These are phyloP conservation scores for Teunomyces tritomae DNA, from an alignment of 805 yeast species.

Conservation along the genomic window DNA sequence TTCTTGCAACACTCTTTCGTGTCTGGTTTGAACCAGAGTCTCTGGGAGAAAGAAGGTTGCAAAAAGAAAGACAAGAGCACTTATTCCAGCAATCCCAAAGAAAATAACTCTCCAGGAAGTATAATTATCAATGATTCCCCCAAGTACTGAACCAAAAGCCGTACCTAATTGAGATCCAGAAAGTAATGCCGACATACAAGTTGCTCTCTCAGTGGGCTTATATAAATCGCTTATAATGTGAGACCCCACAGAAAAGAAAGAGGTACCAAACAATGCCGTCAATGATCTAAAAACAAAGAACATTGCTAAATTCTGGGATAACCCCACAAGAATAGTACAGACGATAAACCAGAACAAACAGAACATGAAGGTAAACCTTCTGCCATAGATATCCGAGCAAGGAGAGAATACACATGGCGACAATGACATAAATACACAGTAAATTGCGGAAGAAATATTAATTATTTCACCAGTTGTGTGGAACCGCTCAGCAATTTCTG, in stretches of 20 bases:
- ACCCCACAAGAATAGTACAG: constrained; percentile 34
- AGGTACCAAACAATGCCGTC: constrained; percentile 54
- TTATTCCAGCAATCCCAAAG: constrained; percentile 47
- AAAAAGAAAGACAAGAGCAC: constrained; percentile 30
- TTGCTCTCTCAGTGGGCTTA: constrained; percentile 49
- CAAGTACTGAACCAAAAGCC: constrained; percentile 51
- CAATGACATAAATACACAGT: constrained; percentile 49
- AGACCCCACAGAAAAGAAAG: constrained; percentile 55
- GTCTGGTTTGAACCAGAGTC: constrained; percentile 34
- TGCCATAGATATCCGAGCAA: constrained; percentile 52
- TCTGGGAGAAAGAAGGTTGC: constrained; percentile 46
- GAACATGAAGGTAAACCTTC: constrained; percentile 42
- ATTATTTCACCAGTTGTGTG: constrained; percentile 46
- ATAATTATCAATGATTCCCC: constrained; percentile 51
- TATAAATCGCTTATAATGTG: constrained; percentile 50
- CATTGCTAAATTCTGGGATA: constrained; percentile 52
- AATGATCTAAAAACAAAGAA: constrained; percentile 50
- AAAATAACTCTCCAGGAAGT: constrained; percentile 54
- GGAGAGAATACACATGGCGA: constrained; percentile 53
- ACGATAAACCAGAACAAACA: constrained; percentile 32
- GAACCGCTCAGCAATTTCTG: constrained; percentile 45
- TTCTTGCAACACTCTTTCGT: constrained; percentile 22
- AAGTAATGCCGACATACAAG: constrained; percentile 47
- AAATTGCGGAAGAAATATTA: constrained; percentile 50
- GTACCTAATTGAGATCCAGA: constrained; percentile 55